A percentile compares a stretch with the other conserved stretches of the same genome.
phyloP scores from a whole-genome alignment of 768 basidiomycete genomes.

The Kondoa subrosea region DNA sequence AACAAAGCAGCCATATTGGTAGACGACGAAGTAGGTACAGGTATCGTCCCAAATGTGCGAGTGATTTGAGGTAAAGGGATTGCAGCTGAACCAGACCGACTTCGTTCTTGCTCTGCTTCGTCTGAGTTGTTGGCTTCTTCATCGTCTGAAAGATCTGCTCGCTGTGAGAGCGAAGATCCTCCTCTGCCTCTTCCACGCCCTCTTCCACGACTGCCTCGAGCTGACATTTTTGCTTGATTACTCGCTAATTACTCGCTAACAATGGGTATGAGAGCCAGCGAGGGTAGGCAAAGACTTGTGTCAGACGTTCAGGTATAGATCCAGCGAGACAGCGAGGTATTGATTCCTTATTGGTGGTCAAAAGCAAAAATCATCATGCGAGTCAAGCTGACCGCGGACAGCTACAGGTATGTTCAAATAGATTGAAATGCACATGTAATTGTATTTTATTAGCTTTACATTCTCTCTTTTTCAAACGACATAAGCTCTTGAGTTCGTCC shows the following conservation, averaged over 20 bases:
- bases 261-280: no score
- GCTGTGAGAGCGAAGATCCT: neutral
- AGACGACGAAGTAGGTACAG: neutral
- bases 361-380: no score
- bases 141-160: neutral
- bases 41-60: neutral
- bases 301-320: no score
- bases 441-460: no score
- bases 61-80: neutral
- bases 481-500: neutral
- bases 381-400: no score
- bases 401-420: no score
- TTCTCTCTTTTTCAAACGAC: no score
- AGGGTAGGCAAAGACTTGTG: no score
- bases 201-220: neutral
- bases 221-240: neutral
- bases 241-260: no score
- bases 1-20: conserved; percentile 1
- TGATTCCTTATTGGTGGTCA: no score
- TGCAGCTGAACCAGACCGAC: neutral
- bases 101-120: neutral
- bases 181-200: neutral
- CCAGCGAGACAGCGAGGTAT: no score
- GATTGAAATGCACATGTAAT: no score
- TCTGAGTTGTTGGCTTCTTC: neutral